Conservation (phyloP, 2,329 filamentous ascomycete genomes). For the Saccharata proteae region DNA sequence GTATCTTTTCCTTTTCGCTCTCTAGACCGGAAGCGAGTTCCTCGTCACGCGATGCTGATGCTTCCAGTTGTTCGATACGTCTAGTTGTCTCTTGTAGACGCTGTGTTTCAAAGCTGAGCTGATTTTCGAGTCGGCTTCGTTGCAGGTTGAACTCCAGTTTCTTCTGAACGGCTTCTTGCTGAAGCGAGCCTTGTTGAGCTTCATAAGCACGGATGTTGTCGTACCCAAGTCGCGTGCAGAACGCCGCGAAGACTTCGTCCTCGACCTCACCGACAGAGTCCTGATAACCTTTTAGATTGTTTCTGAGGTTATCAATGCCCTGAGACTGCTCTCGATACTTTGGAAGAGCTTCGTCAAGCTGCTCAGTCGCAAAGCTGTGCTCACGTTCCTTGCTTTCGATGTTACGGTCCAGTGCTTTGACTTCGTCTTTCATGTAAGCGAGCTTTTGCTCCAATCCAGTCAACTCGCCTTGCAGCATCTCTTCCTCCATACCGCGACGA, state of each 20-base stretch:
- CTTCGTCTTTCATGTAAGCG: constrained; percentile 58
- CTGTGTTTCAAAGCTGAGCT: constrained; percentile 54
- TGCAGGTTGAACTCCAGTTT: constrained; percentile 79
- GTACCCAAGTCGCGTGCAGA: constrained; percentile 81
- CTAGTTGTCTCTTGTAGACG: constrained; percentile 57
- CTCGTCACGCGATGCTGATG: constrained; percentile 53
- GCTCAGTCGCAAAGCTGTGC: constrained; percentile 57
- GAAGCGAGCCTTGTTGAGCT: constrained; percentile 79
- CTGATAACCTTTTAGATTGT: constrained; percentile 43
- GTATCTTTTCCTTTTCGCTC: constrained; percentile 60
- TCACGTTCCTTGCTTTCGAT: constrained; percentile 74
- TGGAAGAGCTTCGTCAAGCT: constrained; percentile 64
- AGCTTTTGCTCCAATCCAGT: constrained; percentile 68
- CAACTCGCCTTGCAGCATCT: constrained; percentile 68
- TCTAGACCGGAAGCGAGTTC: constrained; percentile 57
- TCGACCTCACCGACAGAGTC: constrained; percentile 67
- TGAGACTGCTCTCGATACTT: constrained; percentile 63
- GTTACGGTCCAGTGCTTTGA: constrained; percentile 70
- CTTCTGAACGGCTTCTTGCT: constrained; percentile 81
- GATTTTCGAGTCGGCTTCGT: constrained; percentile 48
- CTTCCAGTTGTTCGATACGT: constrained; percentile 57
- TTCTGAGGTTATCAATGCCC: constrained; percentile 52
- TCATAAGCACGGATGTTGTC: constrained; percentile 86
- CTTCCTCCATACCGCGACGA: constrained; percentile 64
- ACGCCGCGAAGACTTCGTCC: constrained; percentile 73